Base-by-base conservation (phyloP, 2,329 filamentous ascomycete genomes). In the Penicillium decumbens region DNA sequence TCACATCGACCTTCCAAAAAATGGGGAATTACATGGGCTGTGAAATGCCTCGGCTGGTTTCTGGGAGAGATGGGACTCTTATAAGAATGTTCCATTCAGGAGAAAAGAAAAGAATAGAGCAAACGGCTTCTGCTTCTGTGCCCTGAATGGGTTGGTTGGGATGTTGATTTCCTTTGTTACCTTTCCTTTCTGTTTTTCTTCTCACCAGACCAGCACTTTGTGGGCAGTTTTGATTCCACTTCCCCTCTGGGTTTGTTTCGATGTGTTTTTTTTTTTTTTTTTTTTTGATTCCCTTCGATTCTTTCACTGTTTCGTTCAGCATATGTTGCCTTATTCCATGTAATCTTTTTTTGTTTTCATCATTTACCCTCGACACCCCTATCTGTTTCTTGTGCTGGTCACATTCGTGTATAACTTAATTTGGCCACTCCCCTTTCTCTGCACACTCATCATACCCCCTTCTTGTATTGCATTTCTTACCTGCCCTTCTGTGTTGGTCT, bases 121-220 rank as follows among this genome's bases (percentile, higher is more conserved):
- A 43, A 54, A 57, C 52, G 55, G 50, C 54, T 54, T 46, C 43
- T 51, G 47, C 51, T 46, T 45, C 42, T 42, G 37, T 28, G 35
- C 12, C 32, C 43, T 30, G 29, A 35, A 35, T 20, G 35, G 42
- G 33, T 37, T 44, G 37, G 42, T 42, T 37, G 50, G 54, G 49
- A 43, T 46, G 51, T 60, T 58, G 61, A 64, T 77, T 78, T 76
- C 66, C 71, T 79, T 75, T 73, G 80, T 61, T 45, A 55, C 40
- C 51, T 41, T 27, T 40, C 38, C 27, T 48, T 29, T 38, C 27
- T 39, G 37, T 39, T 32, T 38, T 23, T 37, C 15, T 33, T 37
- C 29, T 13, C 42, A 39, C 50, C 40, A 50, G 54, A 60, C 49
- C 54, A 55, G 47, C 55, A 57, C 57, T 45, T 15, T 45, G 40